Evolutionary conservation across 2,329 filamentous ascomycete genomes (phyloP), one percentile per base, ranked within the genome.

Genomic region (Colletotrichum endophyticum): DNA sequence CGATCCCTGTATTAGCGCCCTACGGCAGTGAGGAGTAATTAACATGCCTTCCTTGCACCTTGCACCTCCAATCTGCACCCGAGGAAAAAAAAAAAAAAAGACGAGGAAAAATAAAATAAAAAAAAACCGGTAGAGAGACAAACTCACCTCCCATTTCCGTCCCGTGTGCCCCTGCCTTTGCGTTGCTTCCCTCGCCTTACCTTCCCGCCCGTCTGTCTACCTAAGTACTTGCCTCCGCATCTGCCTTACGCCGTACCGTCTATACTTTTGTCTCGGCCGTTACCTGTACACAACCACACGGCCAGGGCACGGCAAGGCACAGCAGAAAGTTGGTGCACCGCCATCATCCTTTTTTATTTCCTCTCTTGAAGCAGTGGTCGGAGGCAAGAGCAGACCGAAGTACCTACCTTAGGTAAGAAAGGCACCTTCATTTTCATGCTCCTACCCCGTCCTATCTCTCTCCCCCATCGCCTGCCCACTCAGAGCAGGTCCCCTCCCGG

Each of bases 1-100:
- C 66, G 73, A 76, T 76, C 73, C 16, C 57, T 25, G 70, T 66
- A 27, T 76, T 74, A 76, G 74, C 66, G 70, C 64, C 59, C n/a
- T 70, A 49, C 59, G 70, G 70, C 70, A 73, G 57, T 69, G 64
- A 76, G 73, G 64, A 76, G 64, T 69, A 69, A 53, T 68, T 69
- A 68, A 53, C 13, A 68, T 62, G 66, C 28, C 63, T 68, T 68
- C 66, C 66, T 57, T 64, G 62, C 62, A 64, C 62, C 62, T 53
- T 53, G n/a, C n/a, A 53, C 44, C 44, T 53, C 44, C 44, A 53
- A 53, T 53, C 44, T 53, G 28, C 62, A 36, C 62, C 62, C 34
- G 34, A n/a, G n/a, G n/a, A n/a, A 22, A 25, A 13, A 25, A 9
- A 32, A 19, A 34, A 13, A 28, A 27, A 32, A 39, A 44, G 34